phyloP scores from a whole-genome alignment of 352 stramenopile genomes.

The Saprolegnia diclina region DNA sequence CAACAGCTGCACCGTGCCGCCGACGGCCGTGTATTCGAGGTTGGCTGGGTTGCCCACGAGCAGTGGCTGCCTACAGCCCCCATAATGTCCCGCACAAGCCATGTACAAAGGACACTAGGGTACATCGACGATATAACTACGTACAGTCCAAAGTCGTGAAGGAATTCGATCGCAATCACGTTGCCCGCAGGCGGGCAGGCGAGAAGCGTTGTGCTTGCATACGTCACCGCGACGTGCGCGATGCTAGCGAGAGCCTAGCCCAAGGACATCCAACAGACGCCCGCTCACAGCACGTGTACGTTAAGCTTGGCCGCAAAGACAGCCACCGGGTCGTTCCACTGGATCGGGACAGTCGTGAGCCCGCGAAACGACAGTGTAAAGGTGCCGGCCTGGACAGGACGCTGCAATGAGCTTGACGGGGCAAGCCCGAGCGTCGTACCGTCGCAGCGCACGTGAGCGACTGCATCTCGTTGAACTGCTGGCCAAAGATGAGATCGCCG shows the following conservation, averaged over 20 bases:
- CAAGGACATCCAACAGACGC: background rate
- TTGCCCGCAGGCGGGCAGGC: conserved; percentile 62
- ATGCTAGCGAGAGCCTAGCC: conserved; percentile 58
- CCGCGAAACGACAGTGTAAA: conserved; percentile 62
- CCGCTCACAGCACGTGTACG: conserved; percentile 29
- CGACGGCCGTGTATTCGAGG: conserved; percentile 51
- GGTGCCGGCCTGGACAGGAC: conserved; percentile 49
- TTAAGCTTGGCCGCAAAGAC: conserved; percentile 62
- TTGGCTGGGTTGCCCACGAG: conserved; percentile 64
- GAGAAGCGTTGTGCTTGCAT: conserved; percentile 45
- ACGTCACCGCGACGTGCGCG: conserved; percentile 48
- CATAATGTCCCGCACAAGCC: background rate
- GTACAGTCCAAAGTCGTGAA: conserved; percentile 65
- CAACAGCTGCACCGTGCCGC: conserved; percentile 39
- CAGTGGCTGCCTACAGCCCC: conserved; percentile 42
- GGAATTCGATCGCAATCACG: conserved; percentile 72
- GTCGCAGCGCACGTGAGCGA: conserved; percentile 58
- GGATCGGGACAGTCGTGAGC: conserved; percentile 62
- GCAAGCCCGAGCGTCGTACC: conserved; percentile 30
- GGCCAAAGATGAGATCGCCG: conserved; percentile 55
- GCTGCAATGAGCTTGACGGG: background rate
- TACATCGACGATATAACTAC: background rate
- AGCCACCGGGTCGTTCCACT: conserved; percentile 51
- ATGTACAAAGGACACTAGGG: background rate
- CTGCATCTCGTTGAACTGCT: conserved; percentile 81